Percentiles rank a stretch among this genome's conserved stretches.
Conservation (phyloP, 805 yeast genomes). For the Brettanomyces anomalus region DNA sequence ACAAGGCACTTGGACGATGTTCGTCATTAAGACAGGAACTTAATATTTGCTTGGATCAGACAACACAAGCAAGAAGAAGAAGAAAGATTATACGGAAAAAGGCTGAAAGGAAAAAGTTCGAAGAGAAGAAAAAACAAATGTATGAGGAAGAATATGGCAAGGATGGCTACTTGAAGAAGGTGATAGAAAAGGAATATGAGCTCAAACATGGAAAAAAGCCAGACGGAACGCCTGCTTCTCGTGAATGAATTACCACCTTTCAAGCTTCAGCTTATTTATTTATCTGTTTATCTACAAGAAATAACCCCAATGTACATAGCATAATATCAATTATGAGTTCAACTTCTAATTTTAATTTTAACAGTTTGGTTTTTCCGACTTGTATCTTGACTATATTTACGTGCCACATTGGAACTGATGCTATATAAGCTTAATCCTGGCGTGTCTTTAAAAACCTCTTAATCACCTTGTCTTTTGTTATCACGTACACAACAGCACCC, state of each 20-base stretch:
- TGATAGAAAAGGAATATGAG: conserved; percentile 45
- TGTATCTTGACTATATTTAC: not conserved
- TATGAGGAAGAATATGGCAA: conserved; percentile 80
- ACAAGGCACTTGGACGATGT: conserved; percentile 74
- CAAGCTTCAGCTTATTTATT: not conserved
- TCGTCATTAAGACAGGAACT: conserved; percentile 77
- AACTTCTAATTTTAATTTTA: not conserved
- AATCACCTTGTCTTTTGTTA: conserved; percentile 85
- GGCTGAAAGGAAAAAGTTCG: conserved; percentile 46
- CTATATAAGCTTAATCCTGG: conserved; percentile 59
- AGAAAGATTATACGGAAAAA: conserved; percentile 44
- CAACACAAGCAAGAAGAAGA: conserved; percentile 56
- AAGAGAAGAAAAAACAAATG: conserved; percentile 46
- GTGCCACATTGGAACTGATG: not conserved
- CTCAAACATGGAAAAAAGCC: conserved; percentile 5
- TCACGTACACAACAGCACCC: conserved; percentile 93
- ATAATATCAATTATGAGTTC: not conserved
- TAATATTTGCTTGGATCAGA: conserved; percentile 68
- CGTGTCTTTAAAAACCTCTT: conserved; percentile 86
- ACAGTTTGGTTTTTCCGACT: not conserved
- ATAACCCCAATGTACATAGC: conserved; percentile 1
- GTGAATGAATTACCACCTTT: not conserved
- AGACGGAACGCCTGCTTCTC: not conserved
- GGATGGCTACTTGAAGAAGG: conserved; percentile 56
- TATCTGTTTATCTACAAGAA: not conserved